These are phyloP conservation scores for Phyllosticta citriasiana DNA, from an alignment of 2,329 filamentous ascomycete genomes.

Conservation along the genomic window DNA sequence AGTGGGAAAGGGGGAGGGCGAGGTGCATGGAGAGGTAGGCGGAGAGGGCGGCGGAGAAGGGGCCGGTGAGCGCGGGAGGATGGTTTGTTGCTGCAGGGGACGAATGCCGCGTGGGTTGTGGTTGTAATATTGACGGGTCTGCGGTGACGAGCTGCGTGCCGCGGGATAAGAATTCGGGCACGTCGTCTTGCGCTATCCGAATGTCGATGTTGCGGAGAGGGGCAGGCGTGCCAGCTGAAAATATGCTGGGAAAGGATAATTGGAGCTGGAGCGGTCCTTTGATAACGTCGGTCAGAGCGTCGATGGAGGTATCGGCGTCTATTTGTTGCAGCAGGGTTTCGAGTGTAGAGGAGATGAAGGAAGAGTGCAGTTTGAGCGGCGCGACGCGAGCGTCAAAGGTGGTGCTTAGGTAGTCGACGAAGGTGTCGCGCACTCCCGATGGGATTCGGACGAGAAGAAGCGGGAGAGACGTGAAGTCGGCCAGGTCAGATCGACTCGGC, in stretches of 20 bases:
- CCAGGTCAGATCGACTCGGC: not conserved
- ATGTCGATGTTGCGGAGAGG: slow-evolving; percentile 34
- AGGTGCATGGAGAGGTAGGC: slow-evolving; percentile 31
- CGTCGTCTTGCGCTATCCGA: slow-evolving; percentile 31
- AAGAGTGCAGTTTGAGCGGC: slow-evolving; percentile 33
- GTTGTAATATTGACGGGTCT: slow-evolving; percentile 14
- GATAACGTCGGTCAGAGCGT: slow-evolving; percentile 22
- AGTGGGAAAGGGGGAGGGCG: slow-evolving; percentile 30
- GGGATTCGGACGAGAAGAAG: slow-evolving; percentile 43
- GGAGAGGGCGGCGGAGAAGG: slow-evolving; percentile 32
- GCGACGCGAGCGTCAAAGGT: slow-evolving; percentile 43
- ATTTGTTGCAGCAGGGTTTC: slow-evolving; percentile 53
- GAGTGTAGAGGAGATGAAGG: slow-evolving; percentile 35
- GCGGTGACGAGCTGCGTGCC: slow-evolving; percentile 17
- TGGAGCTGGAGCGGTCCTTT: slow-evolving; percentile 24
- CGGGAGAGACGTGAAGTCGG: slow-evolving; percentile 38
- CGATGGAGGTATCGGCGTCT: slow-evolving; percentile 17
- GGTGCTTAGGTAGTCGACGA: slow-evolving; percentile 39
- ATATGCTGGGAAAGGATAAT: slow-evolving; percentile 19
- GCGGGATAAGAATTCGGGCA: slow-evolving; percentile 24
- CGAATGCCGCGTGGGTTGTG: slow-evolving; percentile 13
- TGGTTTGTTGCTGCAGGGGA: not conserved
- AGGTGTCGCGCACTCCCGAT: slow-evolving; percentile 36
- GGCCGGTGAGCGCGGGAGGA: slow-evolving; percentile 12
- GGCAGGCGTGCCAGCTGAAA: slow-evolving; percentile 16